Conservation (phyloP, 352 stramenopile genomes). For the Globisporangium paddicum region DNA sequence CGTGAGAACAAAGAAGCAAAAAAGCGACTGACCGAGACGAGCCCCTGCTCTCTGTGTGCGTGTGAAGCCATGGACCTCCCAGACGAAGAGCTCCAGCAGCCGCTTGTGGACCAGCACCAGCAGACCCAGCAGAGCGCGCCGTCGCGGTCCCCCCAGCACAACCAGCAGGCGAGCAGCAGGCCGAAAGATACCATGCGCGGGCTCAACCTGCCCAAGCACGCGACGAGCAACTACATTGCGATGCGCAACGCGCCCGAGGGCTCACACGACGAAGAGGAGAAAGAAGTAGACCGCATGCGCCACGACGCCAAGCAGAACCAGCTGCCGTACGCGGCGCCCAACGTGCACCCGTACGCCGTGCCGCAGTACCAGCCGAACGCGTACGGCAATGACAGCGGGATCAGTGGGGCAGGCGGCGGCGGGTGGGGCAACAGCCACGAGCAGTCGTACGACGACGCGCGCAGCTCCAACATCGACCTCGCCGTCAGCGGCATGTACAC, state of each 20-base stretch:
- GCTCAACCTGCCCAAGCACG: constrained; percentile 3
- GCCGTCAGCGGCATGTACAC: constrained; percentile 87
- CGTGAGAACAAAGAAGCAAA: constrained; percentile 20
- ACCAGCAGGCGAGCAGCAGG: constrained; percentile 1
- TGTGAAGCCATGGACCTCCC: constrained; percentile 51
- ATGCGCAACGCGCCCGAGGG: constrained; percentile 17
- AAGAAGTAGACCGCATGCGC: constrained; percentile 19
- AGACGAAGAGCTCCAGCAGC: constrained; percentile 74
- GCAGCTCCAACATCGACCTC: constrained; percentile 65
- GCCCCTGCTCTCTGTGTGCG: neutral
- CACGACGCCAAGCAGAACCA: constrained; percentile 22
- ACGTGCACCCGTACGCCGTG: constrained; percentile 78
- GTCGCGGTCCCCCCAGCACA: constrained; percentile 13
- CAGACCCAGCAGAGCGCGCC: neutral
- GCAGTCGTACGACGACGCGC: constrained; percentile 33
- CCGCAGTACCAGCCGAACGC: constrained; percentile 69
- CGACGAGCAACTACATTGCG: constrained; percentile 29
- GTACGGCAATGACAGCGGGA: constrained; percentile 38
- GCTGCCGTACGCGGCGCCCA: constrained; percentile 64
- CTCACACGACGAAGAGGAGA: constrained; percentile 55
- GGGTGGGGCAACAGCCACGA: constrained; percentile 41
- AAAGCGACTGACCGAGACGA: constrained; percentile 12
- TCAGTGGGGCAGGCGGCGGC: constrained; percentile 16
- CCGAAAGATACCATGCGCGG: constrained; percentile 8
- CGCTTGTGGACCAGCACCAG: constrained; percentile 36